Evolutionary conservation across 768 basidiomycete species (phyloP).

Genomic region (Tricholoma terreum): DNA sequence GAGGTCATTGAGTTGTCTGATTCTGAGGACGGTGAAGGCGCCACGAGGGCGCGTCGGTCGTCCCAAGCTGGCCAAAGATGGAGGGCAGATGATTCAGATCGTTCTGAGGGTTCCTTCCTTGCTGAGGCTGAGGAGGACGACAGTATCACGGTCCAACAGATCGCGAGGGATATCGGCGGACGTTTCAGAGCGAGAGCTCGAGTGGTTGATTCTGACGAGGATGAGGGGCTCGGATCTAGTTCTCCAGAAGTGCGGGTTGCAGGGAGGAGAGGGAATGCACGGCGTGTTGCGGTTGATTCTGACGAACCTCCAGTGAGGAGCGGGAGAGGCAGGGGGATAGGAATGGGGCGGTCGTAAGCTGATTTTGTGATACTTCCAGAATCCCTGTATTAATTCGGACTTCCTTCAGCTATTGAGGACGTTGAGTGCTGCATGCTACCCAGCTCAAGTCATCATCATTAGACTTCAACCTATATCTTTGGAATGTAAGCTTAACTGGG

Average conservation of each 20-base stretch:
- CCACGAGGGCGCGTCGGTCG: neutral
- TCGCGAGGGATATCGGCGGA: neutral
- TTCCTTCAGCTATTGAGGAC: neutral
- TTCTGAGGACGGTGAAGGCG: neutral
- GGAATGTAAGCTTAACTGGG: no score
- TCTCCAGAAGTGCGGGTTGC: neutral
- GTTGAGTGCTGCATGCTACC: neutral
- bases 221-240: neutral
- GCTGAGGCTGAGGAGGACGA: neutral
- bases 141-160: neutral
- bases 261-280: neutral
- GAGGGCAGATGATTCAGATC: neutral
- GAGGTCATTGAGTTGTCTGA: neutral
- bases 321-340: neutral
- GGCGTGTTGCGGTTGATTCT: conserved; percentile 1
- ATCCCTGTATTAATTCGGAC: neutral
- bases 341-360: neutral
- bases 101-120: neutral
- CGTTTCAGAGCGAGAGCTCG: neutral
- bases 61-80: neutral
- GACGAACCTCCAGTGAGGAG: conserved; percentile 1
- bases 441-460: no score
- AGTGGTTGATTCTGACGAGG: neutral
- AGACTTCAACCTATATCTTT: no score
- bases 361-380: neutral